These are phyloP conservation scores for Auxenochlorella protothecoides DNA, from an alignment of 139 green algal genomes.

Conservation along the genomic window DNA sequence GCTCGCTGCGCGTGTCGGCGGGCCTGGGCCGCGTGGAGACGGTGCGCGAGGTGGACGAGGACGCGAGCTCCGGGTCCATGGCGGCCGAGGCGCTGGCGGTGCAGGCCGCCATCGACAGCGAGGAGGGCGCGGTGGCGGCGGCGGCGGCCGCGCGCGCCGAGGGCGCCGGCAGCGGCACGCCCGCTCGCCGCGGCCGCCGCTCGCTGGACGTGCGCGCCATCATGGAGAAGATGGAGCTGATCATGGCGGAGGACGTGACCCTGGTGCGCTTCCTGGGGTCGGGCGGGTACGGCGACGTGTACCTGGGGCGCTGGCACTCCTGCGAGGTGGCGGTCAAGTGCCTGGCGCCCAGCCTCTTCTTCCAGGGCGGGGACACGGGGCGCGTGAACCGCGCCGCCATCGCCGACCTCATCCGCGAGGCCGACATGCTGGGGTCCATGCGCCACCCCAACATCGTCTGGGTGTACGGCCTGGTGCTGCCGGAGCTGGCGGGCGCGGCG, in stretches of 20 bases:
- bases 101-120: neutral
- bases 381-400: conserved; percentile 35
- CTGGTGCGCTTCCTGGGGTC: conserved; percentile 58
- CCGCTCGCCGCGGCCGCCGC: neutral
- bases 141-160: neutral
- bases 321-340: conserved; percentile 62
- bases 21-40: too few relatives aligned
- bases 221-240: conserved; percentile 54
- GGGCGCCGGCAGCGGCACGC: neutral
- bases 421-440: conserved; percentile 40
- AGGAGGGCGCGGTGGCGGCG: neutral
- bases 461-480: conserved; percentile 70
- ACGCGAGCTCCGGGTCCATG: too few relatives aligned
- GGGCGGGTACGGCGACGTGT: conserved; percentile 61
- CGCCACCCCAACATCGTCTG: conserved; percentile 48
- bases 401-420: conserved; percentile 50
- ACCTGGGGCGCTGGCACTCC: conserved; percentile 48
- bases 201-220: conserved; percentile 17
- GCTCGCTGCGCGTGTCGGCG: too few relatives aligned
- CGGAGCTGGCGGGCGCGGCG: neutral
- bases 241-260: conserved; percentile 41
- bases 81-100: neutral
- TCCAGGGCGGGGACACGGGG: conserved; percentile 9
- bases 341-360: conserved; percentile 58
- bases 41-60: too few relatives aligned